A percentile compares a stretch with the other conserved stretches of the same genome.
These are phyloP conservation scores for Voacanga thouarsii DNA, from an alignment of 257 asterid genomes.

Conservation along the genomic window DNA sequence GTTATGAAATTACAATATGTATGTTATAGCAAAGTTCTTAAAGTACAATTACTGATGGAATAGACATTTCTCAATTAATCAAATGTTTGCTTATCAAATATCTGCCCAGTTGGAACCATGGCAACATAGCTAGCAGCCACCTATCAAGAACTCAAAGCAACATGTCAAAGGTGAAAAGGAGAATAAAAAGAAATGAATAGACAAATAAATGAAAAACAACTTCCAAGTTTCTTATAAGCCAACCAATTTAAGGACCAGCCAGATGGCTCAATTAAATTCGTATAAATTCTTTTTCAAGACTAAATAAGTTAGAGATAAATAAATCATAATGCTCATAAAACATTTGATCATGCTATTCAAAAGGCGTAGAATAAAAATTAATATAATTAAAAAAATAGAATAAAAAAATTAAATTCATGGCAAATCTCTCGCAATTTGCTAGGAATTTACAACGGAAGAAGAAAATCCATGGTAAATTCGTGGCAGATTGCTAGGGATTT, in stretches of 20 bases:
- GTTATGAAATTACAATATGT: neutral
- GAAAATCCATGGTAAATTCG: no score
- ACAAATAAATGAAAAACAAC: neutral
- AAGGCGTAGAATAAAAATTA: no score
- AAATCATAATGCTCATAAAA: no score
- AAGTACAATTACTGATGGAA: neutral
- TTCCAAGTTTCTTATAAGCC: neutral
- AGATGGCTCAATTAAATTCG: neutral
- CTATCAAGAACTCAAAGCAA: conserved; percentile 33
- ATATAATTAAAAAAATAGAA: no score
- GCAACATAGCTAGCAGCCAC: conserved; percentile 96
- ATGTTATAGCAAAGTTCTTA: neutral
- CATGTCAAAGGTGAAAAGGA: neutral
- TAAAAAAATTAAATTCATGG: no score
- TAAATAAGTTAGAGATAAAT: no score
- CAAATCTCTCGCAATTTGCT: no score
- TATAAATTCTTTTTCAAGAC: no score
- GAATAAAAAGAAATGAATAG: neutral
- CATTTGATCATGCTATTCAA: no score
- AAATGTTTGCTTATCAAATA: conserved; percentile 74
- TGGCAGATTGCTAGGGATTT: no score
- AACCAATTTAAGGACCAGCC: neutral
- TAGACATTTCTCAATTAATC: neutral
- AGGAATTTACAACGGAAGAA: no score
- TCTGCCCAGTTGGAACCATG: conserved; percentile 97